These are phyloP conservation scores for Auricularia auricula-judae DNA, from an alignment of 768 basidiomycete species.

Conservation along the genomic window DNA sequence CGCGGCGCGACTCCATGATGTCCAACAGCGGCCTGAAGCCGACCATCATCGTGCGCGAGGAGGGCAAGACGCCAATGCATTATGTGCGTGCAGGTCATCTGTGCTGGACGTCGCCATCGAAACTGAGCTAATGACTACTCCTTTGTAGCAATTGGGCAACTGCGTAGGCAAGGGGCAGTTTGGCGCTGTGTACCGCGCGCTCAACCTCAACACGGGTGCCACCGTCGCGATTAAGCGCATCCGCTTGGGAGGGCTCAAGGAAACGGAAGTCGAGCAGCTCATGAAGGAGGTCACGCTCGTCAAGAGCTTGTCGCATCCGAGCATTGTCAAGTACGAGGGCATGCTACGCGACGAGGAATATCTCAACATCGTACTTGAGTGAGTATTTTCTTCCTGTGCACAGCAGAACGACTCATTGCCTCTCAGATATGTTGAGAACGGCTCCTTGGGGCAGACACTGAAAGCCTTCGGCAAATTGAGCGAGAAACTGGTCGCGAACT, in stretches of 20 bases:
- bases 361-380: slow-evolving; percentile 92
- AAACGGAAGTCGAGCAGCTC: slow-evolving; percentile 79
- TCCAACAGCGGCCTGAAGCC: slow-evolving; percentile 17
- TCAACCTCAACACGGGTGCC: slow-evolving; percentile 89
- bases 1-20: slow-evolving; percentile 35
- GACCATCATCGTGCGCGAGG: slow-evolving; percentile 67
- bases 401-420: slow-evolving; percentile 10
- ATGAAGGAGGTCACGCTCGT: slow-evolving; percentile 93
- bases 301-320: slow-evolving; percentile 83
- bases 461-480: slow-evolving; percentile 91
- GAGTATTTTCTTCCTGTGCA: slow-evolving; percentile 23
- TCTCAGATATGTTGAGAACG: slow-evolving; percentile 86
- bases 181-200: slow-evolving; percentile 87
- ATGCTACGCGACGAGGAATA: slow-evolving; percentile 84
- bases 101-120: not conserved
- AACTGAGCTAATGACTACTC: slow-evolving; percentile 8
- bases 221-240: slow-evolving; percentile 99
- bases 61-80: slow-evolving; percentile 66
- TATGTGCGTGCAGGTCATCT: slow-evolving; percentile 48
- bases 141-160: slow-evolving; percentile 83
- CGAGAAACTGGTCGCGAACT: slow-evolving; percentile 82
- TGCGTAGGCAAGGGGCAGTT: slow-evolving; percentile 97
- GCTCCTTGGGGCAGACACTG: slow-evolving; percentile 85
- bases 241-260: slow-evolving; percentile 77
- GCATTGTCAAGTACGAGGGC: slow-evolving; percentile 96